Base-by-base conservation (phyloP, 305 asterid genomes). In the Plantago coronopus region DNA sequence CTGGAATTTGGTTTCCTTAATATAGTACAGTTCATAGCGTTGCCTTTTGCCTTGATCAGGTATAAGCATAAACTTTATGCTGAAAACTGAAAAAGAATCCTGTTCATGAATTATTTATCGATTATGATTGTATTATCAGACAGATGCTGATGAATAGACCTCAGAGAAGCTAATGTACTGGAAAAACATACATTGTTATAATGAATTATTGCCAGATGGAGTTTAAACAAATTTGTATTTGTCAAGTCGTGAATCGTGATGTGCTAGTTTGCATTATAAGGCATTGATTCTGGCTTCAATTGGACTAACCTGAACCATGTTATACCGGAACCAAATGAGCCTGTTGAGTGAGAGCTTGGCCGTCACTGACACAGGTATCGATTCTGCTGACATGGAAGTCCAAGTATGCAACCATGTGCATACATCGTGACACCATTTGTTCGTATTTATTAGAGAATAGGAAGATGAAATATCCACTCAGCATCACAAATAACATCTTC, bases 241-340 rank as follows among this genome's bases (percentile, higher is more conserved):
- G 61, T 48, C 62, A 68, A 61, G 64, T n/a, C n/a, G n/a, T n/a
- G n/a, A n/a, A n/a, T n/a, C n/a, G n/a, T 71, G 62, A 69, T 72
- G 76, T 76, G 80, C 83, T 23, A 17, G 16, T 23, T 27, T 23
- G 21, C 12, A 69, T 68, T 69, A 73, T 54, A 44, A 71, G 69
- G 95, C n/a, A 25, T 54, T 54, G 42, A 54, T 78, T 83, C 78
- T 63, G 70, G 77, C 80, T 82, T 87, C 58, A 17, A 34, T 5
- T 11, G 6, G 13, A 17, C 43, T 17, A 51, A 38, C 68, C 65
- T 62, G 62, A 62, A 62, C 64, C 40, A 61, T n/a, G 38, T 61
- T 45, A 29, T 7, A 50, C 74, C 80, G 55, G 76, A 73, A 80
- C 79, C 73, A 74, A 53, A 70, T 77, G 70, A 74, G 20, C 62